These are phyloP conservation scores for Rhodotorula taiwanensis DNA, from an alignment of 768 basidiomycete genomes.

Conservation along the genomic window DNA sequence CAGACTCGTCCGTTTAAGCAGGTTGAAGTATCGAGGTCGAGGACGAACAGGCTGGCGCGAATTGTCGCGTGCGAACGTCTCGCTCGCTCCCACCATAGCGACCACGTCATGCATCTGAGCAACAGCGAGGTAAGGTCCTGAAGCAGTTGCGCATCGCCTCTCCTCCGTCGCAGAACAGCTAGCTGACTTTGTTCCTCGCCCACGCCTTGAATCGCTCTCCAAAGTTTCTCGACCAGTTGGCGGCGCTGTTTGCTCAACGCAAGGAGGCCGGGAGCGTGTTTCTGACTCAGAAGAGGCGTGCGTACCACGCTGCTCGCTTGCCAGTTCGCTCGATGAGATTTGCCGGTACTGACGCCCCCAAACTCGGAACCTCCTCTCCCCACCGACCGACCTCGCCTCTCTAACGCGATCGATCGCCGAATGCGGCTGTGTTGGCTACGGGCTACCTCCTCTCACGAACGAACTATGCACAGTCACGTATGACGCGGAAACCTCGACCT, in stretches of 20 bases:
- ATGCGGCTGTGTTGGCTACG: too few species aligned
- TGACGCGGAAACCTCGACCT: neutral
- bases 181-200: neutral
- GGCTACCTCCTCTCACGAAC: neutral
- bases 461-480: conserved; percentile 3
- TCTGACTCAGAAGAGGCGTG: conserved; percentile 32
- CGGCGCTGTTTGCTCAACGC: conserved; percentile 7
- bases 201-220: too few species aligned
- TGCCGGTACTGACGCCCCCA: too few species aligned
- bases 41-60: too few species aligned
- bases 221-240: conserved; percentile 32
- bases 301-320: neutral
- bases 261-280: conserved; percentile 30
- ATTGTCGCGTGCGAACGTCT: too few species aligned
- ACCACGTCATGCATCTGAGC: neutral
- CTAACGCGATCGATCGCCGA: too few species aligned
- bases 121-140: neutral
- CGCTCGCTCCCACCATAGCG: too few species aligned
- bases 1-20: too few species aligned
- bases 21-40: too few species aligned
- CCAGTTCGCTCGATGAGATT: neutral
- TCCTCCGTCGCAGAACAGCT: neutral
- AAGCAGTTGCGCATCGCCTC: neutral
- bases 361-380: neutral
- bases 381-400: too few species aligned